A percentile compares a stretch with the other conserved stretches of the same genome.
Evolutionary conservation across 1,284 basidiomycete genomes (phyloP).

Genomic region (Cryptococcus amylolentus): DNA sequence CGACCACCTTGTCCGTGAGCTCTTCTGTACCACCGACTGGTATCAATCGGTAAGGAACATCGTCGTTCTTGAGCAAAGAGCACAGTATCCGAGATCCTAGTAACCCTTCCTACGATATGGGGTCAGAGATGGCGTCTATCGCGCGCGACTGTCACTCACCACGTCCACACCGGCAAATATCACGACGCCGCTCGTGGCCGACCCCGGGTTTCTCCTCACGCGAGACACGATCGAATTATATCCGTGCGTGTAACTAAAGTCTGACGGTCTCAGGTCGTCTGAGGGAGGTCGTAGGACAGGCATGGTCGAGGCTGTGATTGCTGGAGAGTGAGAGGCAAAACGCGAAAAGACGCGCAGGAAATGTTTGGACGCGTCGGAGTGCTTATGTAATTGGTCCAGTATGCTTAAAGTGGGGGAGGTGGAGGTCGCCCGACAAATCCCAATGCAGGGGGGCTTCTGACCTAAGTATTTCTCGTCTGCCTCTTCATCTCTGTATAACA

Average conservation of each 20-base stretch:
- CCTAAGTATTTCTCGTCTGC: too few species aligned
- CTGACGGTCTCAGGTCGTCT: constrained; percentile 36
- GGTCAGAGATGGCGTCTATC: not conserved
- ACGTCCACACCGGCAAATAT: constrained; percentile 46
- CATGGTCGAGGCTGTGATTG: constrained; percentile 23
- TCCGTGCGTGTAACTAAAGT: constrained; percentile 64
- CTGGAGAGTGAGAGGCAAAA: not conserved
- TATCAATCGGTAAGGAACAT: constrained; percentile 82
- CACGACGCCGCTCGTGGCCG: constrained; percentile 42
- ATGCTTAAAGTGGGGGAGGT: too few species aligned
- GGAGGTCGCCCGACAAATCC: too few species aligned
- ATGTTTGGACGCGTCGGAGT: constrained; percentile 9
- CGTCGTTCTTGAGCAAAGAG: constrained; percentile 88
- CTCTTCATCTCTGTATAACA: too few species aligned
- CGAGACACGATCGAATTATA: constrained; percentile 76
- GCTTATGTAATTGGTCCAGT: not conserved
- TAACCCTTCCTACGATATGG: constrained; percentile 35
- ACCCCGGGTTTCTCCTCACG: constrained; percentile 33
- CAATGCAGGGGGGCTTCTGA: too few species aligned
- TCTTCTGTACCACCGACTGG: constrained; percentile 86
- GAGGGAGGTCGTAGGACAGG: constrained; percentile 48
- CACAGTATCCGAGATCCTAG: constrained; percentile 65
- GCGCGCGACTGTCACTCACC: constrained; percentile 24
- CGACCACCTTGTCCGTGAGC: constrained; percentile 63
- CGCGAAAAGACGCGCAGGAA: not conserved